phyloP scores from a whole-genome alignment of 257 asterid species.

The Coffea eugenioides region DNA sequence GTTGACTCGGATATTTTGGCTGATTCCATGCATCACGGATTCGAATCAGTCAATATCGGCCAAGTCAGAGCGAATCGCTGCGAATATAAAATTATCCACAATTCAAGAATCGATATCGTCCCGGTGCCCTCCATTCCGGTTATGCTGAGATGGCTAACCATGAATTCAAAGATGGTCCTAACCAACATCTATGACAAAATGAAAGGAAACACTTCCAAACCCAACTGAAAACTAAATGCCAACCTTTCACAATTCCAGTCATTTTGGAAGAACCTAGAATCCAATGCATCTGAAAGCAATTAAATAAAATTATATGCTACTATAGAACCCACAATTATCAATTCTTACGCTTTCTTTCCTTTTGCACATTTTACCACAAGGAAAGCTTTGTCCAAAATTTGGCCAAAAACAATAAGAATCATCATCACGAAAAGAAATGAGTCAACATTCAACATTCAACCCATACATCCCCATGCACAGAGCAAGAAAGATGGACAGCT shows the following conservation, averaged over 20 bases:
- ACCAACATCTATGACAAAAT: not conserved
- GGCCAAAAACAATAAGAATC: not conserved
- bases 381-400: not conserved
- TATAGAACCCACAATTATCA: not conserved
- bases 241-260: not conserved
- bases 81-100: too few species aligned
- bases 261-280: not conserved
- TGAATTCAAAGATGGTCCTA: not conserved
- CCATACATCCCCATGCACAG: not conserved
- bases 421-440: too few species aligned
- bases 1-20: too few species aligned
- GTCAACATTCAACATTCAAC: not conserved
- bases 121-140: too few species aligned
- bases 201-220: not conserved
- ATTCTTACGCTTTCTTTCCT: not conserved
- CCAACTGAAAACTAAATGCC: not conserved
- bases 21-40: too few species aligned
- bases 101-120: too few species aligned
- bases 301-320: too few species aligned
- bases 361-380: not conserved
- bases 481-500: constrained; percentile 11
- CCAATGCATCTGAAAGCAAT: not conserved
- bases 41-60: too few species aligned
- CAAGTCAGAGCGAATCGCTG: too few species aligned
- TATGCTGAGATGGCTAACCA: too few species aligned